phyloP scores from a whole-genome alignment of 352 stramenopile species.

The Thraustochytrium striatum region DNA sequence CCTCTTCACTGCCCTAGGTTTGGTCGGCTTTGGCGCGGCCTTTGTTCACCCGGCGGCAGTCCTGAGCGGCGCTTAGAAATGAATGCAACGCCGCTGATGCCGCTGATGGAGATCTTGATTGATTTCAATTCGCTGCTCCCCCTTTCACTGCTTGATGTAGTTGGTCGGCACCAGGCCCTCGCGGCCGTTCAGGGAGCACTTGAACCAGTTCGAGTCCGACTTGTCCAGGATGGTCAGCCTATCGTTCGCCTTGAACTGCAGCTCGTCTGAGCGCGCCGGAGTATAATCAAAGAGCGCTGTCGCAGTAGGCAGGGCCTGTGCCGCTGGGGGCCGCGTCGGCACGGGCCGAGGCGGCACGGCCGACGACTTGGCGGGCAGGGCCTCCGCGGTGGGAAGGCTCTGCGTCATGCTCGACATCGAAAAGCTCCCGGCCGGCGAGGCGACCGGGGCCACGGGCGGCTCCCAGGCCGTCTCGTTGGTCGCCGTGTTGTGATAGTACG shows the following conservation, averaged over 20 bases:
- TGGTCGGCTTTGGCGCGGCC: neutral
- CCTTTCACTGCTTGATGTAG: constrained; percentile 1
- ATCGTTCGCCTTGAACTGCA: constrained; percentile 37
- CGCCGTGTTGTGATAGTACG: constrained; percentile 24
- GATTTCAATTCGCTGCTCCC: neutral
- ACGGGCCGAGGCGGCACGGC: neutral
- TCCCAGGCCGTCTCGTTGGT: constrained; percentile 8
- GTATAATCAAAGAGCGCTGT: constrained; percentile 22
- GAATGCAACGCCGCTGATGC: neutral
- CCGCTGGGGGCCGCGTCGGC: neutral
- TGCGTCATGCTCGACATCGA: too few relatives aligned
- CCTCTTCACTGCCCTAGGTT: neutral
- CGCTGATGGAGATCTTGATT: neutral
- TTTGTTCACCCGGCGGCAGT: neutral
- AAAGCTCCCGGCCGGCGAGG: neutral
- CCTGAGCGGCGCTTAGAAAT: neutral
- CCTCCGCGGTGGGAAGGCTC: too few relatives aligned
- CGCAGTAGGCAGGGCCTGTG: neutral
- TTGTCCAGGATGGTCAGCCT: constrained; percentile 29
- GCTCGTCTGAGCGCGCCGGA: constrained; percentile 1
- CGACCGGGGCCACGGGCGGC: neutral
- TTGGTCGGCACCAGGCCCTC: constrained; percentile 13
- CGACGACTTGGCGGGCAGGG: too few relatives aligned
- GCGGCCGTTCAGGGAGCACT: constrained; percentile 8
- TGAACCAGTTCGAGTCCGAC: constrained; percentile 24